phyloP scores from a whole-genome alignment of 1,284 basidiomycete species.

The Apiotrichum siamense region DNA sequence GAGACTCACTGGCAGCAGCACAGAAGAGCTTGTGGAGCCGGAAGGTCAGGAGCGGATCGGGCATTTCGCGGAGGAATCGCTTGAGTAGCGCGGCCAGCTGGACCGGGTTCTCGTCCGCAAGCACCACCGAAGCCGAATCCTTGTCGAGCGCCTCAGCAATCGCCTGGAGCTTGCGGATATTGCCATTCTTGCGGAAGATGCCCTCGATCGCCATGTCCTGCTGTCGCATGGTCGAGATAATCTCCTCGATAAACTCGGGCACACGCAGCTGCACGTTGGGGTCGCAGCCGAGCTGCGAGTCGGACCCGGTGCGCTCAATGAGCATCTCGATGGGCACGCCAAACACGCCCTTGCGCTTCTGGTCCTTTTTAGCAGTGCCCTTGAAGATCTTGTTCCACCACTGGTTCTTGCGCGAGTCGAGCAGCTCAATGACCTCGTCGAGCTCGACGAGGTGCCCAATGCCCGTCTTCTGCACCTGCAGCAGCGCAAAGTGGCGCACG shows the following conservation, averaged over 20 bases:
- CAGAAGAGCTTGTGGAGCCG: slow-evolving; percentile 86
- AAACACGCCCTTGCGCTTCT: slow-evolving; percentile 90
- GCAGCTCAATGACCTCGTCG: slow-evolving; percentile 87
- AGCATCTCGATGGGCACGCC: slow-evolving; percentile 87
- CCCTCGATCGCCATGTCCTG: slow-evolving; percentile 99
- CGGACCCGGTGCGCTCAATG: slow-evolving; percentile 90
- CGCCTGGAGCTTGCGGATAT: slow-evolving; percentile 87
- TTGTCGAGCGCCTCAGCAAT: slow-evolving; percentile 88
- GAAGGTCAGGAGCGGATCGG: slow-evolving; percentile 92
- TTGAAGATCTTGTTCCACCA: slow-evolving; percentile 99
- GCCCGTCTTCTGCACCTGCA: slow-evolving; percentile 63
- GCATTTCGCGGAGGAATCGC: slow-evolving; percentile 92
- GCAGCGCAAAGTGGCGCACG: slow-evolving; percentile 84
- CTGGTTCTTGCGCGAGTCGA: slow-evolving; percentile 86
- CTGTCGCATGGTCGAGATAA: slow-evolving; percentile 95
- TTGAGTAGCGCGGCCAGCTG: slow-evolving; percentile 95
- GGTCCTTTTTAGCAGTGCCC: slow-evolving; percentile 71
- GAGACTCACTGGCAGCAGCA: slow-evolving; percentile 70
- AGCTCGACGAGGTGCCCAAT: slow-evolving; percentile 77
- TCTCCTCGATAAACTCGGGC: slow-evolving; percentile 96
- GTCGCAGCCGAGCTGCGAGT: slow-evolving; percentile 76
- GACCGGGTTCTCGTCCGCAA: slow-evolving; percentile 91
- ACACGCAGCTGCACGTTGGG: slow-evolving; percentile 79
- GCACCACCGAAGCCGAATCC: slow-evolving; percentile 80
- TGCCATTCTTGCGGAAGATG: slow-evolving; percentile 97